Conservation (phyloP, 139 green algal species). For the Coelastrella sp. region DNA sequence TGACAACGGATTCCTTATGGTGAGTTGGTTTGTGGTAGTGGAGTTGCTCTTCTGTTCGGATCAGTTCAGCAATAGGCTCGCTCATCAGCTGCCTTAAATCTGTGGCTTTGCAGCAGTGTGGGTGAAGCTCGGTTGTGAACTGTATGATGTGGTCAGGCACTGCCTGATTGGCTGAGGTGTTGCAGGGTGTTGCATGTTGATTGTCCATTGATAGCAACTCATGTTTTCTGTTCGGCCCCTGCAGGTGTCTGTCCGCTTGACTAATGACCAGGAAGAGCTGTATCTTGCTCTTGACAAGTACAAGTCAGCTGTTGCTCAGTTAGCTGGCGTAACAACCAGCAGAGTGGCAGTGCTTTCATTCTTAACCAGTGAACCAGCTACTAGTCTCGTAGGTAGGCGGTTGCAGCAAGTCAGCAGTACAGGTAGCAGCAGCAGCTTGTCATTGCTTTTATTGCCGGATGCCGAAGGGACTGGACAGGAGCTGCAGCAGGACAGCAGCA, state of each 20-base stretch:
- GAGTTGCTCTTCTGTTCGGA: no score
- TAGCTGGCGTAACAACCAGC: conserved; percentile 38
- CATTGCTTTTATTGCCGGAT: background rate
- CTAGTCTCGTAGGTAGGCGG: conserved; percentile 30
- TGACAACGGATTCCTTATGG: conserved; percentile 41
- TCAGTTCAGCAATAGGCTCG: no score
- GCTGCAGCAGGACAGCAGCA: background rate
- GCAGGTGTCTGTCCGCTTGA: conserved; percentile 29
- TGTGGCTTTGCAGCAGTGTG: no score
- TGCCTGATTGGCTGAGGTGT: background rate
- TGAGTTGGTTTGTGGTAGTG: conserved; percentile 2
- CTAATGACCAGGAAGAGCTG: conserved; percentile 37
- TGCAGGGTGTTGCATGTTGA: background rate
- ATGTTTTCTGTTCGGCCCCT: background rate
- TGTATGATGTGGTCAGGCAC: background rate
- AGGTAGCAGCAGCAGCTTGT: background rate
- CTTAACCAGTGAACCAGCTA: conserved; percentile 19
- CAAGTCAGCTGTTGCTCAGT: conserved; percentile 44
- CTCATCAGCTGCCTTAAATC: no score
- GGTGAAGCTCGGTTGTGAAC: no score
- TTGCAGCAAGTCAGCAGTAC: conserved; percentile 16
- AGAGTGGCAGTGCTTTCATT: conserved; percentile 49
- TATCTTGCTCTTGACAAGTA: conserved; percentile 36
- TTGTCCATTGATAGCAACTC: no score
- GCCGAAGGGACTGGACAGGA: background rate